phyloP scores from a whole-genome alignment of 208 protist species.

The Wallacemonas sp. region DNA sequence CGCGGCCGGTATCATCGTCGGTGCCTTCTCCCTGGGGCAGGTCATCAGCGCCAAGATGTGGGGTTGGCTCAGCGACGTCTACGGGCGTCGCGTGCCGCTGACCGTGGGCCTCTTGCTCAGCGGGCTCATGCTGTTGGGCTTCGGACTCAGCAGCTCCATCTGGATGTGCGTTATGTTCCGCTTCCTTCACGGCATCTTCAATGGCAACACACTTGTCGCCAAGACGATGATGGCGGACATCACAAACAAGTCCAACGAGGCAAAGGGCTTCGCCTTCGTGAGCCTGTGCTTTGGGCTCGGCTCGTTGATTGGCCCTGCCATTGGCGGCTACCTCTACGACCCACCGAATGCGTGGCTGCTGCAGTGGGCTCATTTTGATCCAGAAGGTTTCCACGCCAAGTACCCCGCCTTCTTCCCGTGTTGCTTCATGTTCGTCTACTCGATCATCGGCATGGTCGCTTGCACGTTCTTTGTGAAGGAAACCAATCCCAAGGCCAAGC shows the following conservation, averaged over 20 bases:
- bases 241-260: constrained; percentile 61
- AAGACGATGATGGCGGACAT: constrained; percentile 84
- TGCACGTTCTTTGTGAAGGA: constrained; percentile 61
- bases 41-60: constrained; percentile 47
- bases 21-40: constrained; percentile 60
- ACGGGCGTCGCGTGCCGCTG: constrained; percentile 48
- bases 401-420: constrained; percentile 54
- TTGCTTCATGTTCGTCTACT: constrained; percentile 50
- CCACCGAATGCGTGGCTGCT: constrained; percentile 25
- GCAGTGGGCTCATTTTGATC: constrained; percentile 25
- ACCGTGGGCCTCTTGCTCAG: constrained; percentile 57
- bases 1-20: constrained; percentile 39
- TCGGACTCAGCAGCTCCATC: constrained; percentile 58
- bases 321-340: constrained; percentile 70
- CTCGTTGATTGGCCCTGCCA: constrained; percentile 46
- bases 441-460: constrained; percentile 40
- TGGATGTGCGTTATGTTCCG: constrained; percentile 44
- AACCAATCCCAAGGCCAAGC: constrained; percentile 53
- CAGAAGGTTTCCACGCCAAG: constrained; percentile 34
- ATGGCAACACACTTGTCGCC: constrained; percentile 73
- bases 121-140: constrained; percentile 62
- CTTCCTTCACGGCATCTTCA: constrained; percentile 66
- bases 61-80: constrained; percentile 66
- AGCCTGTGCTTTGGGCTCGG: constrained; percentile 83
- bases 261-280: constrained; percentile 94